Base-by-base conservation (phyloP, 2,329 filamentous ascomycete genomes). In the Epichloe sibirici region DNA sequence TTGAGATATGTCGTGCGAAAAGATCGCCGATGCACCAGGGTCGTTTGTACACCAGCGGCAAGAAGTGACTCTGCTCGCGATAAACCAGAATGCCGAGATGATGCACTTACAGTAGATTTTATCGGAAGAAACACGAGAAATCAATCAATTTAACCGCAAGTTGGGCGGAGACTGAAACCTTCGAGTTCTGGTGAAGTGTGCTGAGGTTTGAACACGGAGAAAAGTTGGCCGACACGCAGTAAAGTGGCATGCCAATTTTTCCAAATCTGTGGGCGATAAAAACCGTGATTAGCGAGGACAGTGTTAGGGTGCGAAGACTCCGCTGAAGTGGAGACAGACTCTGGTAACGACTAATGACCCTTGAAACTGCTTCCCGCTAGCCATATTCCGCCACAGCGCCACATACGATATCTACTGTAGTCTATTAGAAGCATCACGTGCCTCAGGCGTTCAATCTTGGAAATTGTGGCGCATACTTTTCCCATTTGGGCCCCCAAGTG, bases 111-210 rank as follows among this genome's bases (percentile, higher is more conserved):
- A 52, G 56, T 59, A 42, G 52, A 58, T 57, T 6, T 17, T 57
- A 57, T 62, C 59, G 61, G 59, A 60, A 64, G 72, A 83, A 90
- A 90, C 86, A 85, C 79, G 87, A 90, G 86, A 86, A 78, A 77
- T 90, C 91, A 97, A 97, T 97, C 91, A 83, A 86, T 95, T 97
- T 95, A 95, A 96, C 91, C 91, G 90, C 88, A 73, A 74, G 73
- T 84, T 87, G 84, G 81, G 86, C 90, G 91, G 91, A 95, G 91
- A 97, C 91, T 96, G 91, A 94, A 67, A 81, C 85, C 90, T 89
- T 93, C 88, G 81, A 88, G 89, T 95, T 85, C 87, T 57, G 59
- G 81, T 67, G 66, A 64, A 56, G 55, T 68, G 61, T 65, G 63
- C 64, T 62, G 61, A 42, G 53, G 13, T 31, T 42, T 51, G 31